Base-by-base conservation (phyloP, 148 eudicot genomes). In the Fagopyrum tataricum region DNA sequence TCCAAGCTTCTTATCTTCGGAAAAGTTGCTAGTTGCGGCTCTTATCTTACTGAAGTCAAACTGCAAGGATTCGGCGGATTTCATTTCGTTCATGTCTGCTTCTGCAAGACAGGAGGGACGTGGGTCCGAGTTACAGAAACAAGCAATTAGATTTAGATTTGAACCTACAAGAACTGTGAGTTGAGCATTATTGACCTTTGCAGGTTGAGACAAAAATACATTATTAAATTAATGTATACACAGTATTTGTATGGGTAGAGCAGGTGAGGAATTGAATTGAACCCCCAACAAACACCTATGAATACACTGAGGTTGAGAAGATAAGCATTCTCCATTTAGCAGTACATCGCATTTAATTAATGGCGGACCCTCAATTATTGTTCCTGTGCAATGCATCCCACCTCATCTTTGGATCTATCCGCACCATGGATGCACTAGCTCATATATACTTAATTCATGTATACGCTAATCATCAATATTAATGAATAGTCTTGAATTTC, bases 1-100 rank as follows among this genome's bases (percentile, higher is more conserved):
- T 23, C 82, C 85, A 24, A 82, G 78, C 31, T 76, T 79, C 39
- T 82, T 79, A 47, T 56, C 67, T 0, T 5, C 17, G 0, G 85
- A 79, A 58, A 82, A 82, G 58, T 76, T 77, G 2, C 42, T 40
- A 13, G 85, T 82, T 55, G 85, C 82, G 21, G 24, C 64, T 79
- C 48, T 74, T 4, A 82, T 46, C 17, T 47, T 51, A 39, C 37
- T 59, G 13, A 82, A 71, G 24, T 82, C 78, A 48, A 70, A 82
- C 41, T 76, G 80, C 69, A 82, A 24, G 37, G 72, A 77, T 6
- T 79, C 78, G 15, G 55, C 67, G 8, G 46, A 48, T 51, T 13
- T 41, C 10, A 82, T 62, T 66, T 76, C 78, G n/a, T 76, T 66
- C 9, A 72, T 26, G 37, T 73, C 71, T 68, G 48, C 67, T 61